Base-by-base conservation (phyloP, 331 rosid species). In the Phaseolus coccineus region DNA sequence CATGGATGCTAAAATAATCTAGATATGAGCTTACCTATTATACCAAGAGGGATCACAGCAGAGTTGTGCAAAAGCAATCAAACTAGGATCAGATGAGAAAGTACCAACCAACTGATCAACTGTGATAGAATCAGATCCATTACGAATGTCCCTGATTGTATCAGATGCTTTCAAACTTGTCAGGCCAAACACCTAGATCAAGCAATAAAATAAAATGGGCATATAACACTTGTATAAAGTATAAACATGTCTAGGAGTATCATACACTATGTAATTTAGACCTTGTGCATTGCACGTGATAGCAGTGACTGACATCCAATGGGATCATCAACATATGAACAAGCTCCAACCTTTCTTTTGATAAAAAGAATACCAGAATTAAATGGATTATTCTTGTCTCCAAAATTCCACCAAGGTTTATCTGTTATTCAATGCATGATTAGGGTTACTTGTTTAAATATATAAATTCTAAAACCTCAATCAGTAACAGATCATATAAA, bases 231-330 rank as follows among this genome's bases (percentile, higher is more conserved):
- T 22, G 53, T 58, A 46, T 46, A 46, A 46, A 11, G 4, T 12
- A 33, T 39, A 73, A 76, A 75, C 39, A 62, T 44, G 16, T 19
- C 9, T 65, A 73, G 62, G 40, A 78, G 16, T 47, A 74, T 52
- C 46, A 78, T 66, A 63, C 42, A 83, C 58, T 44, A 77, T 22
- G 77, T 77, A 64, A 77, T 16, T 25, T 42, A 77, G 80, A 95
- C 99, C 99, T 95, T 95, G 87, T 95, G 99, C 99, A 91, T 91
- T 77, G 97, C 97, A 65, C 96, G 89, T 42, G 99, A 95, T 71
- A 95, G 85, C 75, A 95, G 87, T 14, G 98, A 93, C 88, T 93
- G 99, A 84, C 97, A 93, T 63, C 99, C 99, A 74, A 91, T 80
- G 71, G 99, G 99, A 84, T 95, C 99, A 80, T 95, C 99, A 72